These are phyloP conservation scores for Alternaria sp. DNA, from an alignment of 2,329 filamentous ascomycete species.

Conservation along the genomic window DNA sequence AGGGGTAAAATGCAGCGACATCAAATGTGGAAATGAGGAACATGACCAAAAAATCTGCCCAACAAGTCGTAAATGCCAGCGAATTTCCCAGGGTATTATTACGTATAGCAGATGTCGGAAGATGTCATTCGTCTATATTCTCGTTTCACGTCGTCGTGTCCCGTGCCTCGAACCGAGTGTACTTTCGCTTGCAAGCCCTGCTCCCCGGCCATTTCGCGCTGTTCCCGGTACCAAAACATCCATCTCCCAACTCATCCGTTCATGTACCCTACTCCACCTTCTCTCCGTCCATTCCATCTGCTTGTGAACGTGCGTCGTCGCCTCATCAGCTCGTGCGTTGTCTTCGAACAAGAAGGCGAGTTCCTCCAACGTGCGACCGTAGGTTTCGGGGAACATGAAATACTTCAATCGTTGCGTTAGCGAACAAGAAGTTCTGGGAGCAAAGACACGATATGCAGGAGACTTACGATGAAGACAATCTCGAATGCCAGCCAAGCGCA, in stretches of 20 bases:
- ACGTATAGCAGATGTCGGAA: no score
- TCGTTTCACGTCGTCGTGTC: not conserved
- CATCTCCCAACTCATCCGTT: conserved; percentile 28
- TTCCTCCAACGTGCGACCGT: conserved; percentile 73
- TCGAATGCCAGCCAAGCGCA: conserved; percentile 66
- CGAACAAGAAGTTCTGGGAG: not conserved
- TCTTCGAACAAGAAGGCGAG: conserved; percentile 59
- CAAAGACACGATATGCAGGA: not conserved
- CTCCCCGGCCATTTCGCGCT: not conserved
- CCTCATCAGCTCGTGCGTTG: conserved; percentile 40
- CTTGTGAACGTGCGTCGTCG: conserved; percentile 42
- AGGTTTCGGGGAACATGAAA: conserved; percentile 74
- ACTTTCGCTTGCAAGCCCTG: not conserved
- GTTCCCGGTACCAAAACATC: conserved; percentile 17
- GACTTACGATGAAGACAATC: conserved; percentile 62
- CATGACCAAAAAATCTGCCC: no score
- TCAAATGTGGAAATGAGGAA: no score
- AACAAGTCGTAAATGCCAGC: no score
- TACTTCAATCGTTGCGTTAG: conserved; percentile 47
- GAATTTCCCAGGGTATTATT: no score
- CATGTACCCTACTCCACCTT: conserved; percentile 13
- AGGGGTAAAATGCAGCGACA: no score
- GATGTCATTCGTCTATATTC: not conserved
- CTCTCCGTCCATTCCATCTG: conserved; percentile 37
- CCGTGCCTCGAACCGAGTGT: not conserved